Evolutionary conservation across 768 basidiomycete genomes (phyloP).

Genomic region (Mrakia gelida): DNA sequence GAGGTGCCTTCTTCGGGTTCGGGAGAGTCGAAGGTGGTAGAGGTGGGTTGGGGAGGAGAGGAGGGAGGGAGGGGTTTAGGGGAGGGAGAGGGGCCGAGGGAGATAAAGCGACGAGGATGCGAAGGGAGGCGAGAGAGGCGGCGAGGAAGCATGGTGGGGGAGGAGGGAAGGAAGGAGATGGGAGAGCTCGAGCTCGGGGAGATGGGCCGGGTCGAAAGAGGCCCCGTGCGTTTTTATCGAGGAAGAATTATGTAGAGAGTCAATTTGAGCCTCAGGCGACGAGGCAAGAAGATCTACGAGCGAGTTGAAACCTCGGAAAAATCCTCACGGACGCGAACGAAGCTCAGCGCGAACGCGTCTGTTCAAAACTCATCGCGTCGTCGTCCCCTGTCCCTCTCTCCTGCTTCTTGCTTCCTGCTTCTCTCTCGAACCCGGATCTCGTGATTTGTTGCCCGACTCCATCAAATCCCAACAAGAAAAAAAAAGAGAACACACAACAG

Average conservation of each 20-base stretch:
- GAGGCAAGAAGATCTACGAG: too few relatives aligned
- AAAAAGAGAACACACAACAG: not conserved
- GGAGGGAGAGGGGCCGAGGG: not conserved
- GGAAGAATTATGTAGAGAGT: too few relatives aligned
- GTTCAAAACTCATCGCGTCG: not conserved
- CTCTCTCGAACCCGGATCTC: not conserved
- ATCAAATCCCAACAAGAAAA: not conserved
- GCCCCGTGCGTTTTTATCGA: too few relatives aligned
- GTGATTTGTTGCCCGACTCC: not conserved
- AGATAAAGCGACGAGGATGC: not conserved
- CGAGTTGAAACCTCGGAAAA: too few relatives aligned
- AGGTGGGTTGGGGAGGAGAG: not conserved
- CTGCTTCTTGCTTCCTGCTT: not conserved
- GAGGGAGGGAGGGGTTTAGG: not conserved
- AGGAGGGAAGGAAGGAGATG: not conserved
- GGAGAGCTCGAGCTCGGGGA: not conserved
- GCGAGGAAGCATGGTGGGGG: not conserved
- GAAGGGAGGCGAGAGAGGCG: not conserved
- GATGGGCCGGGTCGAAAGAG: not conserved
- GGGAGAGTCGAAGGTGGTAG: not conserved
- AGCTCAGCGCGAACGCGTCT: not conserved
- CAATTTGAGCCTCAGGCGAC: too few relatives aligned
- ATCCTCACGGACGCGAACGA: too few relatives aligned
- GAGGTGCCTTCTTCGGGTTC: not conserved
- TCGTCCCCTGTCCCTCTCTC: too few relatives aligned